Evolutionary conservation across 164 flowering plant species (phyloP), one percentile per base, ranked within the genome.

Genomic region (Sedum album): DNA sequence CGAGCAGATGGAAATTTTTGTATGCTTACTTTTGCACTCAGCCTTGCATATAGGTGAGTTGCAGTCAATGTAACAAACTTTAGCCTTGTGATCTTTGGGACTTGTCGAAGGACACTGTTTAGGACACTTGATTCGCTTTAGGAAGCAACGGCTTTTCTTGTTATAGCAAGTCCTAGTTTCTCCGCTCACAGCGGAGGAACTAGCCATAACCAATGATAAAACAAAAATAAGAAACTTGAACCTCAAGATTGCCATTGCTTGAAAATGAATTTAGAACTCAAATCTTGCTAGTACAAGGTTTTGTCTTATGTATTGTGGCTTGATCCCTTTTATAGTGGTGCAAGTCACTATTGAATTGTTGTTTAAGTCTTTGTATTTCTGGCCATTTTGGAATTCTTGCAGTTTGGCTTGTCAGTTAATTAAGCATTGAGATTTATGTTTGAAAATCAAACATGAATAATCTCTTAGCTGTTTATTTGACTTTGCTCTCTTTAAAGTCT

Each of bases 41-140:
- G 83, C 69, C 67, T 75, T 49, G 80, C 85, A 82, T n/a, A 73
- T 57, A 21, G 85, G 83, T 4, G 79, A 76, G 4, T 65, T 4
- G 46, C 85, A 82, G 76, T 80, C 65, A 49, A 77, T 39, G 15
- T 66, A 63, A 69, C 85, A 82, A n/a, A 77, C 76, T 67, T 80
- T 80, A 13, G 78, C 73, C 15, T 62, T 73, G 1, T 72, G 66
- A 33, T 73, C 23, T 25, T 31, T 31, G 15, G 83, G 75, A 6
- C 69, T 6, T n/a, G 31, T 4, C 1, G 73, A 25, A 21, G 85
- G 83, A 46, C 85, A 82, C 60, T 80, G 66, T 2, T 5, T 17
- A 5, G 85, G 85, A 76, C 83, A 82, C 15, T 23, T 46, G 20
- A 78, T 49, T 30, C 18, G 28, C 71, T 65, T 73, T 51, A 51